These are phyloP conservation scores for Aristolochia contorta DNA, from an alignment of 164 flowering plant genomes.

Conservation along the genomic window DNA sequence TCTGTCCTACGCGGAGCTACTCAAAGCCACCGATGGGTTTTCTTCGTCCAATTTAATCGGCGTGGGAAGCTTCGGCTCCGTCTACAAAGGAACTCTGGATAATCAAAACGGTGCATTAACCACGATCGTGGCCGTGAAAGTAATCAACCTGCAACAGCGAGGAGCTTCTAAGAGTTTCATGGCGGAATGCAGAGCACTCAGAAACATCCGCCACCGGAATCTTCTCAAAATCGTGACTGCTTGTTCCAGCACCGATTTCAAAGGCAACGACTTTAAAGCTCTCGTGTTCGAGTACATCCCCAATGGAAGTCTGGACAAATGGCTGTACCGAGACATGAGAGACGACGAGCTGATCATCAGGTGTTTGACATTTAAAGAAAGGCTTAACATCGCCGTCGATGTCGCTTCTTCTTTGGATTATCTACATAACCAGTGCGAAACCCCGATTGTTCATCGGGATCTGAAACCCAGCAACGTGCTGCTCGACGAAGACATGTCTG, in stretches of 20 bases:
- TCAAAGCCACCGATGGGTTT: constrained; percentile 24
- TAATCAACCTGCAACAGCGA: constrained; percentile 17
- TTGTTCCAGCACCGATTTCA: constrained; percentile 26
- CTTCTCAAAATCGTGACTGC: constrained; percentile 22
- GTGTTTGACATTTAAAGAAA: constrained; percentile 11
- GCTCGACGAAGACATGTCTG: constrained; percentile 23
- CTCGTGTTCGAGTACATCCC: constrained; percentile 21
- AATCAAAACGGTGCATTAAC: not conserved
- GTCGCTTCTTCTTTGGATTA: constrained; percentile 23
- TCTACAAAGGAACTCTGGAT: constrained; percentile 20
- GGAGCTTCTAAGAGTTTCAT: constrained; percentile 27
- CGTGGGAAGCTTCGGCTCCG: constrained; percentile 24
- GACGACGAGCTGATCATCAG: not conserved
- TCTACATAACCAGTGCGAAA: constrained; percentile 18
- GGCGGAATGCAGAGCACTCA: constrained; percentile 27
- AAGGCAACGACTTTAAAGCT: constrained; percentile 28
- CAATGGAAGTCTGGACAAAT: constrained; percentile 23
- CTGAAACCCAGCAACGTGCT: constrained; percentile 28
- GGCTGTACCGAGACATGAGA: constrained; percentile 13
- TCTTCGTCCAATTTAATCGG: constrained; percentile 26
- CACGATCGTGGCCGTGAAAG: constrained; percentile 26
- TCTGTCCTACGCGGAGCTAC: constrained; percentile 19
- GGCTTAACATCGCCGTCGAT: constrained; percentile 19
- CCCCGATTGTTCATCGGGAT: constrained; percentile 22
- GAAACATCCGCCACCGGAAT: constrained; percentile 25